These are phyloP conservation scores for Leptosphaerulina australis DNA, from an alignment of 2,329 filamentous ascomycete genomes.

Conservation along the genomic window DNA sequence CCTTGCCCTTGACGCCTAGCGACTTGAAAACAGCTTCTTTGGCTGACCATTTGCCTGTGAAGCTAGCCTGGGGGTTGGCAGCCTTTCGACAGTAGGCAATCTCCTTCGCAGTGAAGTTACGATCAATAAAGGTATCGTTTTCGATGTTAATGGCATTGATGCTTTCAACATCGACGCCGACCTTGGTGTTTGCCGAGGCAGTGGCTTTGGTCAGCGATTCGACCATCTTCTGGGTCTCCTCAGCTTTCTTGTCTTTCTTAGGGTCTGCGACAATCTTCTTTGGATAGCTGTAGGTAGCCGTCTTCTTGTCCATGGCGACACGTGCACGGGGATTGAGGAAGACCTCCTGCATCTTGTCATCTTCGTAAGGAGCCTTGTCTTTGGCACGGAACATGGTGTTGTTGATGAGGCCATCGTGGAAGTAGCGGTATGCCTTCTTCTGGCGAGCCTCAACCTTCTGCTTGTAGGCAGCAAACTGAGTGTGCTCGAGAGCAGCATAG, in stretches of 20 bases:
- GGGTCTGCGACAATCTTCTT: constrained; percentile 58
- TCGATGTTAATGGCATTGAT: constrained; percentile 86
- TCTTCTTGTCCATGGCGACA: constrained; percentile 85
- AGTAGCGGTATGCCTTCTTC: constrained; percentile 98
- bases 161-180: constrained; percentile 93
- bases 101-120: constrained; percentile 89
- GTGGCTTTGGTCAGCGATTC: constrained; percentile 75
- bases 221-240: constrained; percentile 75
- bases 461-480: constrained; percentile 81
- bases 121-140: constrained; percentile 91
- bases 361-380: constrained; percentile 84
- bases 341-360: constrained; percentile 82
- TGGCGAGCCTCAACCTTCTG: constrained; percentile 89
- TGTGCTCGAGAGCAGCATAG: constrained; percentile 88
- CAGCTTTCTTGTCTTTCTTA: constrained; percentile 63
- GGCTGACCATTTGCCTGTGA: constrained; percentile 93
- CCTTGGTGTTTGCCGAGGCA: constrained; percentile 67
- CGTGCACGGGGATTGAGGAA: constrained; percentile 94
- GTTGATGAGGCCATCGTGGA: constrained; percentile 98
- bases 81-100: constrained; percentile 85
- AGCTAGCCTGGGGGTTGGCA: constrained; percentile 82
- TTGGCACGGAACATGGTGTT: constrained; percentile 98
- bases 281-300: constrained; percentile 76
- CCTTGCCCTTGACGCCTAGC: constrained; percentile 82
- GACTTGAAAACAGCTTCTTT: constrained; percentile 99